Evolutionary conservation across 306 rosid genomes (phyloP).

Genomic region (Glycine soja): DNA sequence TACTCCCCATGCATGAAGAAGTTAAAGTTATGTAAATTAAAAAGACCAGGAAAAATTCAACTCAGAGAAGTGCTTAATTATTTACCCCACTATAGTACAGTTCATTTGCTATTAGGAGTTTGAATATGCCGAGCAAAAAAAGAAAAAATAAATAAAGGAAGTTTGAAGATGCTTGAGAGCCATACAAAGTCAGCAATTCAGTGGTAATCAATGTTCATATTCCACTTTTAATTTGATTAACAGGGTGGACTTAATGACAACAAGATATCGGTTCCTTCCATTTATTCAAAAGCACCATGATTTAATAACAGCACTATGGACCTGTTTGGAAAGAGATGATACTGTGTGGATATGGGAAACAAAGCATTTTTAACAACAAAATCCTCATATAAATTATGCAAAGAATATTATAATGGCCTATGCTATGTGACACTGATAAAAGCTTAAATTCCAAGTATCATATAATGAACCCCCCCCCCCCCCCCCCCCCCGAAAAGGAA

Average conservation of each 20-base stretch:
- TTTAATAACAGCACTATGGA: slow-evolving; percentile 40
- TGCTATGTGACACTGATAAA: background rate
- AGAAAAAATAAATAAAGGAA: background rate
- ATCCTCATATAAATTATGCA: slow-evolving; percentile 30
- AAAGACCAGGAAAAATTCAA: slow-evolving; percentile 7
- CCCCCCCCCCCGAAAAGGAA: background rate
- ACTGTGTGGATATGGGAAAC: slow-evolving; percentile 35
- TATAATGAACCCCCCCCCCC: slow-evolving; percentile 19
- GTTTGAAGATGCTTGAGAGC: slow-evolving; percentile 43
- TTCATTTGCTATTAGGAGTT: background rate
- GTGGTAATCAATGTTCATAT: slow-evolving; percentile 43
- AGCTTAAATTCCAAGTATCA: slow-evolving; percentile 20
- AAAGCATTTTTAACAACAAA: slow-evolving; percentile 25
- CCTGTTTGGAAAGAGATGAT: slow-evolving; percentile 24
- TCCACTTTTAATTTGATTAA: slow-evolving; percentile 33
- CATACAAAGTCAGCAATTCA: slow-evolving; percentile 48
- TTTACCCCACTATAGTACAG: background rate
- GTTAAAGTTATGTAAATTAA: background rate
- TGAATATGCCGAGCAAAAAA: too few species aligned
- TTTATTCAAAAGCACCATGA: slow-evolving; percentile 41
- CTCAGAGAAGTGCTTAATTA: background rate
- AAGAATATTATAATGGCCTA: slow-evolving; percentile 1
- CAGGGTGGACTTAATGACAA: slow-evolving; percentile 26
- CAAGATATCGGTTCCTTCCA: slow-evolving; percentile 37
- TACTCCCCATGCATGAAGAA: background rate